Evolutionary conservation across 2,329 filamentous ascomycete genomes (phyloP).

Genomic region (Xylariaceae sp.): DNA sequence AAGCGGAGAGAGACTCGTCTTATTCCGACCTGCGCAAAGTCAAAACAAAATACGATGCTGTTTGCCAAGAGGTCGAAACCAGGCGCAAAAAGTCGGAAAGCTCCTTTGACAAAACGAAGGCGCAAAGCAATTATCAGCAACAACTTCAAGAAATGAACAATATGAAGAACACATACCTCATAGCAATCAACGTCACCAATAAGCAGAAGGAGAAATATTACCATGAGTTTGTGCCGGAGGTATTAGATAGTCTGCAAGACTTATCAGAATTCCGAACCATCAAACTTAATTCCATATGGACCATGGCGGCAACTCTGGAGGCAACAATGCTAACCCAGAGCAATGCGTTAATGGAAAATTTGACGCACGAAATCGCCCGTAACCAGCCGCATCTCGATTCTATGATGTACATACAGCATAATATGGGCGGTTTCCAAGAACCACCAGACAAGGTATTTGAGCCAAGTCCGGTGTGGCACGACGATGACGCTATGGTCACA

Average conservation of each 20-base stretch:
- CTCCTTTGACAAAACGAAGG: slow-evolving; percentile 91
- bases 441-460: slow-evolving; percentile 83
- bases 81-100: slow-evolving; percentile 92
- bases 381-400: slow-evolving; percentile 89
- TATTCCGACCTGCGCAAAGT: slow-evolving; percentile 84
- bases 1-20: slow-evolving; percentile 79
- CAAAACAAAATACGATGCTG: slow-evolving; percentile 88
- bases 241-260: slow-evolving; percentile 90
- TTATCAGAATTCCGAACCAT: slow-evolving; percentile 83
- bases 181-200: slow-evolving; percentile 93
- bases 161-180: slow-evolving; percentile 95
- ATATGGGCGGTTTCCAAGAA: slow-evolving; percentile 76
- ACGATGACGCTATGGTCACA: slow-evolving; percentile 79
- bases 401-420: slow-evolving; percentile 97
- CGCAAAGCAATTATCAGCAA: slow-evolving; percentile 85
- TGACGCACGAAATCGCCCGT: slow-evolving; percentile 75
- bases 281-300: slow-evolving; percentile 84
- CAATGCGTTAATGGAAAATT: slow-evolving; percentile 64
- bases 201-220: slow-evolving; percentile 98
- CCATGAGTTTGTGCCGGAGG: slow-evolving; percentile 90
- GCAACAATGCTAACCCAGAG: slow-evolving; percentile 72
- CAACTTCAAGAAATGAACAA: slow-evolving; percentile 96
- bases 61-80: slow-evolving; percentile 91
- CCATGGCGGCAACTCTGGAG: slow-evolving; percentile 73
- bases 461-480: slow-evolving; percentile 94